Base-by-base conservation (phyloP, 768 basidiomycete genomes). In the Postia placenta region DNA sequence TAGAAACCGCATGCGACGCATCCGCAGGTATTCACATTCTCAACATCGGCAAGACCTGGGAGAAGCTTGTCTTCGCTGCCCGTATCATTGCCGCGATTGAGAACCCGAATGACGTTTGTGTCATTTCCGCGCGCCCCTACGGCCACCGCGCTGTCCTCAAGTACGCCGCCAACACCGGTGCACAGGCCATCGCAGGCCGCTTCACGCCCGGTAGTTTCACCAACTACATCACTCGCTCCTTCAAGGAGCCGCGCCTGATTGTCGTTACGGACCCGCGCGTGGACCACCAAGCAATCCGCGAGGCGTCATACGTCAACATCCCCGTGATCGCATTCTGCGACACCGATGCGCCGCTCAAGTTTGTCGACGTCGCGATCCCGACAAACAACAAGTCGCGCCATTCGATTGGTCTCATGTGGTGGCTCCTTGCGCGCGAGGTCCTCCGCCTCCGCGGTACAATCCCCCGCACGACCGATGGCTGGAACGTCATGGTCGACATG, bases 11-110 rank as follows among this genome's bases (percentile, higher is more conserved):
- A 33, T 33, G 6, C 43, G 24, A 47, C 42, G 49, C n/a, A 38
- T 11, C 14, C 47, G 20, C 69, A 96, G 94, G 94, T 58, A 91
- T 97, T 70, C 87, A 99, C 75, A 74, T 99, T 65, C 71, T 97
- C 62, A 96, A 98, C 83, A 87, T 98, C 59, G 96, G 96, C 65
- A 99, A 98, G 81, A 99, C 95, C 57, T 98, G 94, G 94, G 95
- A 97, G 74, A 99, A 99, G 73, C 81, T 99, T 57, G 93, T 98
- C 56, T 80, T 99, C 61, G 96, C 96, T 51, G 96, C 96, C 55
- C 92, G 96, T 67, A 81, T 98, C 63, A 94, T 98, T 62, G 94
- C 94, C 60, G 87, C 93, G 47, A 85, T 97, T 64, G 94, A 97
- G 71, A 98, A 97, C 81, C 95, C 95, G 56, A 87, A 89, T 70